These are phyloP conservation scores for Fomitopsis serialis DNA, from an alignment of 768 basidiomycete species.

Conservation along the genomic window DNA sequence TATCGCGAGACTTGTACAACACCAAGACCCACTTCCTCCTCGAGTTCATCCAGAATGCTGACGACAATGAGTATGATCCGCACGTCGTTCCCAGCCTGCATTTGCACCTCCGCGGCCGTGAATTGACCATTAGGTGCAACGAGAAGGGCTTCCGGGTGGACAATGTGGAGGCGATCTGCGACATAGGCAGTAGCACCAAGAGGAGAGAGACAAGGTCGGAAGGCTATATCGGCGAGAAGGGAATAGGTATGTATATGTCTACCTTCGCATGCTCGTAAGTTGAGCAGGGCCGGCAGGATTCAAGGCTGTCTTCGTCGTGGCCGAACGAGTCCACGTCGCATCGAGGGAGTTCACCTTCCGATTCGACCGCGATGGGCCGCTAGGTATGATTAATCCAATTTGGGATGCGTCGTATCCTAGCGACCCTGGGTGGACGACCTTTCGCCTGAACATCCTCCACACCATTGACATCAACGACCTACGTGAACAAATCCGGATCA, in stretches of 20 bases:
- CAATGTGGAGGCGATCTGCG: slow-evolving; percentile 21
- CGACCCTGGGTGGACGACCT: slow-evolving; percentile 18
- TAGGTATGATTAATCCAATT: slow-evolving; percentile 24
- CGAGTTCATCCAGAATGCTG: slow-evolving; percentile 24
- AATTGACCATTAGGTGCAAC: slow-evolving; percentile 17
- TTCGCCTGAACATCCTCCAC: slow-evolving; percentile 12
- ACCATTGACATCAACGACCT: slow-evolving; percentile 2
- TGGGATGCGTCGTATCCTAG: not conserved
- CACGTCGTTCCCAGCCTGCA: slow-evolving; percentile 8
- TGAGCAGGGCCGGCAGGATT: slow-evolving; percentile 10
- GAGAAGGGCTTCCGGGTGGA: slow-evolving; percentile 17
- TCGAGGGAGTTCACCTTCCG: slow-evolving; percentile 18
- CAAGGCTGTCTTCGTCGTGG: slow-evolving; percentile 25
- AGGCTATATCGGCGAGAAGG: slow-evolving; percentile 22
- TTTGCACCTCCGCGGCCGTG: slow-evolving; percentile 7
- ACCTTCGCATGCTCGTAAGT: not conserved
- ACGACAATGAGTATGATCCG: slow-evolving; percentile 17
- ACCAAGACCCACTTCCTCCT: slow-evolving; percentile 19
- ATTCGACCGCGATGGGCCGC: slow-evolving; percentile 10
- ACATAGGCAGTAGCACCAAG: slow-evolving; percentile 23
- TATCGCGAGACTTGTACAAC: not conserved
- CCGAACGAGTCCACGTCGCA: slow-evolving; percentile 16
- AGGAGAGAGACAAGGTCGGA: slow-evolving; percentile 8
- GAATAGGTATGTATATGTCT: slow-evolving; percentile 14
- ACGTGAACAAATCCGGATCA: slow-evolving; percentile 7